Base-by-base conservation (phyloP, 2,329 filamentous ascomycete genomes). In the Colletotrichum musicola region DNA sequence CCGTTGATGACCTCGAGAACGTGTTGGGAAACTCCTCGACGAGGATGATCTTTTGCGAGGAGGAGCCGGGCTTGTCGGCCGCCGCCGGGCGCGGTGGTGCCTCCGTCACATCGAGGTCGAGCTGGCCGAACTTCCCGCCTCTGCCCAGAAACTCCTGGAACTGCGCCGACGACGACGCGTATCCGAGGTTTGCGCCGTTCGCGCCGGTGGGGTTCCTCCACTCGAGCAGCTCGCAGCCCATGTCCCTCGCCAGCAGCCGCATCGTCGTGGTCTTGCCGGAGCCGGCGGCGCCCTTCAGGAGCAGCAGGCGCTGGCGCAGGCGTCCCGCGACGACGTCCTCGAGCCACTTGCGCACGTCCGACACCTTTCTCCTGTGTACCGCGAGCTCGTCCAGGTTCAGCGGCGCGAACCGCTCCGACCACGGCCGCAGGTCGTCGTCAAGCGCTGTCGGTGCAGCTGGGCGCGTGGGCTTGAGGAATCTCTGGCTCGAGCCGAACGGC, bases 331-430 rank as follows among this genome's bases (percentile, higher is more conserved):
- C 87, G 18, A 94, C 93, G 75, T 91, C 88, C 50, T 92, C 89
- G 40, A 99, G 82, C 95, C 96, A 98, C 67, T 82, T 85, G 67
- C 90, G 88, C 53, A 98, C 95, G 80, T 98, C 95, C 2, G 89
- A 82, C 6, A 98, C 93, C 79, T 99, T 99, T 74, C 89, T 96
- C 83, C 97, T 98, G 79, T 99, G 95, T 18, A 99, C 95, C 0
- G 92, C 95, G 53, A 99, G 83, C 80, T 98, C 95, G 16, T 94
- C 90, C 13, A 98, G 78, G 73, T 88, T 92, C 3, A 78, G 75
- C 0, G 95, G 95, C 2, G 88, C 90, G 78, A 94, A 98, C 73
- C 90, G 89, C 73, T 98, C 95, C 16, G 92, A 92, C 95, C 95
- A 98, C 3, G 95, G 94, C 60, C 92, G 87, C 56, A 84, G 80